phyloP scores from a whole-genome alignment of 2,329 filamentous ascomycete species.

The Lecanoromycetidae sp. region DNA sequence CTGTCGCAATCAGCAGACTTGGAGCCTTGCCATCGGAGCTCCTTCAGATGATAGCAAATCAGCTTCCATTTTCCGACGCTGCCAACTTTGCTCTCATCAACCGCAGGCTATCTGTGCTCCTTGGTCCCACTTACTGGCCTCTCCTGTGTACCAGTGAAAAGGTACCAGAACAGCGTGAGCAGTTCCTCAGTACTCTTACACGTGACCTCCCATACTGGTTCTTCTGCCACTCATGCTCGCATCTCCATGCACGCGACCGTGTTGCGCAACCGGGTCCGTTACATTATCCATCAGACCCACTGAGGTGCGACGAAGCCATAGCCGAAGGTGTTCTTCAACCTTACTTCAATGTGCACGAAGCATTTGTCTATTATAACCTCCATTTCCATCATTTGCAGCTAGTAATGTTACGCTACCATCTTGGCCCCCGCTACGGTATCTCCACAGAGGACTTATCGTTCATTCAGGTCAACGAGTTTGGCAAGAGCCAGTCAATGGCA shows the following conservation, averaged over 20 bases:
- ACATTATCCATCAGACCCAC: background rate
- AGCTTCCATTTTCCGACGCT: too few relatives aligned
- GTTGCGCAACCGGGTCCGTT: background rate
- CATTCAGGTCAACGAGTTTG: background rate
- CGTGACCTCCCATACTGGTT: slow-evolving; percentile 1
- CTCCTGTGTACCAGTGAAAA: background rate
- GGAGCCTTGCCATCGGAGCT: too few relatives aligned
- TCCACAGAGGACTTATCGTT: background rate
- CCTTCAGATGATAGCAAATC: too few relatives aligned
- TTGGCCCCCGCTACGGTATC: background rate
- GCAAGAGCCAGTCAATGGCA: background rate
- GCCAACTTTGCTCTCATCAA: too few relatives aligned
- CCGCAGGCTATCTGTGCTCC: too few relatives aligned
- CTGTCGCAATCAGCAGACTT: too few relatives aligned
- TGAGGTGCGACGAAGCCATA: background rate
- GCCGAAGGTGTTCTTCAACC: background rate
- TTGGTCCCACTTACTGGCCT: too few relatives aligned
- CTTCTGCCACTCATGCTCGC: slow-evolving; percentile 6
- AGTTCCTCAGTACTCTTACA: slow-evolving; percentile 2
- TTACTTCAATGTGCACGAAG: background rate
- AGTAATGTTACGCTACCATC: slow-evolving; percentile 2
- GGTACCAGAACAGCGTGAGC: background rate
- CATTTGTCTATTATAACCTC: background rate
- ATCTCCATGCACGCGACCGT: slow-evolving; percentile 1
- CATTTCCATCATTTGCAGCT: slow-evolving; percentile 4